Evolutionary conservation across 441 rosid species (phyloP), one percentile per base, ranked within the genome.

Genomic region (Gossypium lobatum): DNA sequence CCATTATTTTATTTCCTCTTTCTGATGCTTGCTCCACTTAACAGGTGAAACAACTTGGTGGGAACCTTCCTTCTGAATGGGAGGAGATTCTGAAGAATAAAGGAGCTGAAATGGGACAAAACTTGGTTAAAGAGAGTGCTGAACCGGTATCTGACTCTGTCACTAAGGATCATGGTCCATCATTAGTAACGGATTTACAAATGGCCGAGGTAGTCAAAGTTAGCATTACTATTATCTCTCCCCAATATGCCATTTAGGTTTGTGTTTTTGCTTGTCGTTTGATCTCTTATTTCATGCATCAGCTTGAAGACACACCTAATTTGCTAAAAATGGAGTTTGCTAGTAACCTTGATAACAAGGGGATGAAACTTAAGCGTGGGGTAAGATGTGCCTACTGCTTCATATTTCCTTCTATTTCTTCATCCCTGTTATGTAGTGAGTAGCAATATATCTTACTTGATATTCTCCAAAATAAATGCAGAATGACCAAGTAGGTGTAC

Each of bases 21-120:
- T 25, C 63, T 25, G 63, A 23, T 59, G 63, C 34, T 59, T 59
- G 63, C 37, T 59, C 37, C 63, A 59, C 26, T 4, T 59, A 13
- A 59, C 17, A 59, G 63, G 79, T 81, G 77, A 91, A 87, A 78
- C 81, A 88, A 80, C 85, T 92, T 64, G 90, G 88, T 73, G 88
- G 78, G 68, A 79, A 86, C 78, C 88, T 91, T 75, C 90, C 92
- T 11, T 80, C 79, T 37, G 85, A 86, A 21, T 78, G 93, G 11
- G 93, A 88, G 57, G 96, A 91, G 79, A 76, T 83, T 74, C 80
- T 92, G 75, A 76, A 73, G 72, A 79, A 78, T 70, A 52, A 72
- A 62, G 62, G 66, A 69, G 70, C 73, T 75, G 79, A 76, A 75
- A 42, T 65, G 26, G 74, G 66, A 45, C 64, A 50, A 46, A 77